Evolutionary conservation across 495 filamentous ascomycete species (phyloP).

Genomic region (Neurospora discreta): DNA sequence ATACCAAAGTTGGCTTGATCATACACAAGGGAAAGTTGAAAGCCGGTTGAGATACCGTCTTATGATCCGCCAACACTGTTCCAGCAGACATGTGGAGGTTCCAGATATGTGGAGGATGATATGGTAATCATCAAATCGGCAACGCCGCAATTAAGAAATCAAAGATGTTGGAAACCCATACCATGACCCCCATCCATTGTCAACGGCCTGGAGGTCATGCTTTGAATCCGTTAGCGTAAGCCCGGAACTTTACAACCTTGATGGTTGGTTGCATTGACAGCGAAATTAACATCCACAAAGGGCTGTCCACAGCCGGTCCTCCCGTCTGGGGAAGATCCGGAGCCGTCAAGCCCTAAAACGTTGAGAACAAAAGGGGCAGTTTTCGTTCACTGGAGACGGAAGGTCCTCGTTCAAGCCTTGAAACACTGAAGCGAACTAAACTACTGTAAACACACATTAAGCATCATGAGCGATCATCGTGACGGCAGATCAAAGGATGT

Average conservation of each 20-base stretch:
- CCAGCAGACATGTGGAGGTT: too few species aligned
- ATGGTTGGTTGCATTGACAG: not conserved
- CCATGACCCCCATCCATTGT: not conserved
- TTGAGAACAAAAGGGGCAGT: not conserved
- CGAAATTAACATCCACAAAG: not conserved
- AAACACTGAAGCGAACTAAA: not conserved
- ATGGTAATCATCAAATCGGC: not conserved
- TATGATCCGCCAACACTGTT: too few species aligned
- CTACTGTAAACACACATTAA: not conserved
- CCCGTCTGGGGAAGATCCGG: not conserved
- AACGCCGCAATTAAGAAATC: not conserved
- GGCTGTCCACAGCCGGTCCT: not conserved
- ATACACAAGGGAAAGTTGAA: not conserved
- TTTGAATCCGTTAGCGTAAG: not conserved
- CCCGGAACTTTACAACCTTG: not conserved
- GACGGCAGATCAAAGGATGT: not conserved
- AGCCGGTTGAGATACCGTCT: too few species aligned
- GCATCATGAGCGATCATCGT: not conserved
- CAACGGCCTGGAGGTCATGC: not conserved
- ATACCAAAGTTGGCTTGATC: not conserved
- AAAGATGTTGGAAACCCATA: not conserved
- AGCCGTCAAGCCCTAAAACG: not conserved
- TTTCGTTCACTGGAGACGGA: not conserved
- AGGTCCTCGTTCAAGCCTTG: not conserved
- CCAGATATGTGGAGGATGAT: too few species aligned